A percentile compares a stretch with the other conserved stretches of the same genome.
Conservation (phyloP, 2,329 filamentous ascomycete species). For the Exophiala oligosperma region DNA sequence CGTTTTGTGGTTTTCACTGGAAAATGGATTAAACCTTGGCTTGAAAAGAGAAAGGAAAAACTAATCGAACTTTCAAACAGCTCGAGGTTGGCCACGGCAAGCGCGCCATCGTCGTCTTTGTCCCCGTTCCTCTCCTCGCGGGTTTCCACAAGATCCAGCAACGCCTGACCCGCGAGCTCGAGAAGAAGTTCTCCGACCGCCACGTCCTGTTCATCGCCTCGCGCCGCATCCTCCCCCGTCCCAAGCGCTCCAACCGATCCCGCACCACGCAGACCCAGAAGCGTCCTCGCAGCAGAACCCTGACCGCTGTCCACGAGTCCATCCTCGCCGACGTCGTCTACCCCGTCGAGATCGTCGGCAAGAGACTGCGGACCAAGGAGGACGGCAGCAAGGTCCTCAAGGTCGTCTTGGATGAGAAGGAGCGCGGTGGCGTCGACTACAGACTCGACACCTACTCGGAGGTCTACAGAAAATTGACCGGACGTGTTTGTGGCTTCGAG, state of each 20-base stretch:
- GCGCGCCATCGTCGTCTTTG: constrained; percentile 99
- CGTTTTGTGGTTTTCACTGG: no score
- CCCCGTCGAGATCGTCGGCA: constrained; percentile 99
- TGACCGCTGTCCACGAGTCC: constrained; percentile 97
- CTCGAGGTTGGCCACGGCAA: constrained; percentile 99
- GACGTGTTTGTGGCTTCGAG: constrained; percentile 96
- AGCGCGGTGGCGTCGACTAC: constrained; percentile 99
- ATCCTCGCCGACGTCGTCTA: constrained; percentile 98
- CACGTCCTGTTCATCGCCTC: constrained; percentile 99
- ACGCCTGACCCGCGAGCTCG: constrained; percentile 98
- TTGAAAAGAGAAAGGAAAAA: not conserved
- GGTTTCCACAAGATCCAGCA: constrained; percentile 99
- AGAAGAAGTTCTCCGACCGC: constrained; percentile 99
- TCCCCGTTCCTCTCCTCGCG: constrained; percentile 96
- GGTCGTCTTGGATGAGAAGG: constrained; percentile 99
- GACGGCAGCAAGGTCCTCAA: constrained; percentile 98
- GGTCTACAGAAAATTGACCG: constrained; percentile 97
- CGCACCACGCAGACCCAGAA: constrained; percentile 98
- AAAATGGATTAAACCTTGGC: no score
- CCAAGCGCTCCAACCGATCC: constrained; percentile 95
- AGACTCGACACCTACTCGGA: constrained; percentile 99
- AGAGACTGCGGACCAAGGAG: constrained; percentile 98
- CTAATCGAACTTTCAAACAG: constrained; percentile 54
- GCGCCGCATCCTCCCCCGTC: constrained; percentile 96
- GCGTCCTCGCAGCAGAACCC: constrained; percentile 95